These are phyloP conservation scores for Coemansia sp. DNA, from an alignment of 192 early-diverging fungal genomes.

Conservation along the genomic window DNA sequence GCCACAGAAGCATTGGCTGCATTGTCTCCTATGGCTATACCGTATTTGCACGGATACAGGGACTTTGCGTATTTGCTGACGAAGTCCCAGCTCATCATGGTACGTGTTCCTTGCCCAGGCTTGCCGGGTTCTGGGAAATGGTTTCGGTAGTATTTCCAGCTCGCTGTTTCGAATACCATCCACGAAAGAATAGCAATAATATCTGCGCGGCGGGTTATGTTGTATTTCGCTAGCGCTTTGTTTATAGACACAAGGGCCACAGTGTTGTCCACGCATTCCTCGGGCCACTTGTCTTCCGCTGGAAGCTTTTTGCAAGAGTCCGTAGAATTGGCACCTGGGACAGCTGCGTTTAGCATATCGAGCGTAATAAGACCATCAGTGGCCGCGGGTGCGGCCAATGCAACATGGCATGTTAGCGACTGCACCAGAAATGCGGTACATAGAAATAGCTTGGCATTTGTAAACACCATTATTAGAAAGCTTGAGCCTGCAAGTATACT, in stretches of 20 bases:
- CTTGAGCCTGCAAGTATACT: background rate
- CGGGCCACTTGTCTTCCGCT: background rate
- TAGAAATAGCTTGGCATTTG: background rate
- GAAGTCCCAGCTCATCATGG: constrained; percentile 30
- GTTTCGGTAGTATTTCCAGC: constrained; percentile 34
- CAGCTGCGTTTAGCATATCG: background rate
- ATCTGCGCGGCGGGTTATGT: constrained; percentile 22
- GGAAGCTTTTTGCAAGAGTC: background rate
- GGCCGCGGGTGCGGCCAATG: background rate
- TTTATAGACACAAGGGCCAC: constrained; percentile 24
- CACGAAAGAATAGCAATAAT: constrained; percentile 26
- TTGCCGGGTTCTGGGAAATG: constrained; percentile 1
- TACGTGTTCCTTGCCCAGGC: constrained; percentile 28
- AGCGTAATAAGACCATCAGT: background rate
- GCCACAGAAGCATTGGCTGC: background rate
- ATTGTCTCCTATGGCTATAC: background rate
- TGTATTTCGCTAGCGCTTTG: constrained; percentile 27
- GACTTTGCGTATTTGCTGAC: constrained; percentile 25
- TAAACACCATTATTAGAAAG: background rate
- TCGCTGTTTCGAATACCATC: constrained; percentile 30
- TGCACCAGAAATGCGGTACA: background rate
- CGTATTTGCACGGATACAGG: constrained; percentile 11
- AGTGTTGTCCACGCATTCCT: constrained; percentile 25
- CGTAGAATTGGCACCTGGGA: background rate
- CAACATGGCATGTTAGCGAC: background rate